phyloP scores from a whole-genome alignment of 768 basidiomycete species.

The Lepiota venenata region DNA sequence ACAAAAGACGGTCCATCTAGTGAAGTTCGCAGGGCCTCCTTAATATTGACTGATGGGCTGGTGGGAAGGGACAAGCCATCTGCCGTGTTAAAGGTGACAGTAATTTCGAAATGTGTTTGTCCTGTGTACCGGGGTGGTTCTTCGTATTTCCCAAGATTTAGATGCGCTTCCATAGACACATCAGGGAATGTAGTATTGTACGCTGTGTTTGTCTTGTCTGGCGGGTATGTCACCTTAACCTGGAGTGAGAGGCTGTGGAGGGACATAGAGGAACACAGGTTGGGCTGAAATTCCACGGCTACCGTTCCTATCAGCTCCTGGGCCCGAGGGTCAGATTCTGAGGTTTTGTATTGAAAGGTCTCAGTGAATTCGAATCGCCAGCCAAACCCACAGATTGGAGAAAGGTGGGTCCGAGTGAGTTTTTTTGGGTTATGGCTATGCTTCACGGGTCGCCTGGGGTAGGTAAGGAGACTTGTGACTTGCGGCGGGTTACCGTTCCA shows the following conservation, averaged over 20 bases:
- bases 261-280: background rate
- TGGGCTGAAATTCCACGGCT: background rate
- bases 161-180: background rate
- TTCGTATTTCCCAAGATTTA: background rate
- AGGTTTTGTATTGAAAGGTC: background rate
- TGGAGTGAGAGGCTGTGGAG: background rate
- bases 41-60: background rate
- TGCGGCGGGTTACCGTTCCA: background rate
- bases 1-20: constrained; percentile 7
- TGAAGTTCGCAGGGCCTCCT: background rate
- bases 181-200: background rate
- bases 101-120: background rate
- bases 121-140: background rate
- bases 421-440: too few relatives aligned
- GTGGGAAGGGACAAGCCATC: constrained; percentile 1
- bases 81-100: background rate
- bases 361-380: constrained; percentile 4
- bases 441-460: too few relatives aligned
- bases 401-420: background rate
- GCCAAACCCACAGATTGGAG: constrained; percentile 4
- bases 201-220: background rate
- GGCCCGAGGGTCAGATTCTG: background rate
- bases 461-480: background rate
- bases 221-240: background rate
- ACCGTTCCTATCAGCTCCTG: background rate